Conservation (phyloP, 2,329 filamentous ascomycete genomes). For the Sphaerulina musiva region DNA sequence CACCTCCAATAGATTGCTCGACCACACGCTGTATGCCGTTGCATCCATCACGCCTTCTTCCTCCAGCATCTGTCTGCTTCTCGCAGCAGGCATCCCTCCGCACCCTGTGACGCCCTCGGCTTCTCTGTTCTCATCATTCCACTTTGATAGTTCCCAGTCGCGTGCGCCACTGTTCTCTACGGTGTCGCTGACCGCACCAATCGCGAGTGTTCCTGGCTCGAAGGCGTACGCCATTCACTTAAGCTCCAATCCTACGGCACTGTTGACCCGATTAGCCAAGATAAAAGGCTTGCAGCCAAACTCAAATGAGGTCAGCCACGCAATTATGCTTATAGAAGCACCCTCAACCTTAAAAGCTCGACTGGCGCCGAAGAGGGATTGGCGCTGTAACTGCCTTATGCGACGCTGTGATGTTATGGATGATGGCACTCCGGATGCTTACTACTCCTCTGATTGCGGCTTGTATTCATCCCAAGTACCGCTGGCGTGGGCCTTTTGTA, state of each 20-base stretch:
- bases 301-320: slow-evolving; percentile 11
- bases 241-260: slow-evolving; percentile 22
- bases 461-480: background rate
- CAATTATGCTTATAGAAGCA: slow-evolving; percentile 23
- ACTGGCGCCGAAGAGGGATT: slow-evolving; percentile 13
- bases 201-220: slow-evolving; percentile 1
- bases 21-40: background rate
- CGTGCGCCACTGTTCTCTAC: slow-evolving; percentile 15
- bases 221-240: slow-evolving; percentile 17
- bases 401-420: slow-evolving; percentile 12
- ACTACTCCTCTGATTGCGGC: slow-evolving; percentile 6
- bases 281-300: background rate
- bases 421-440: slow-evolving; percentile 2
- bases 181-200: background rate
- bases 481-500: background rate
- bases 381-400: slow-evolving; percentile 21
- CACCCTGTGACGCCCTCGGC: background rate
- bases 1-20: background rate
- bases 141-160: background rate
- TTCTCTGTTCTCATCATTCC: background rate
- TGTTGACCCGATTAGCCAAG: slow-evolving; percentile 14
- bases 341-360: slow-evolving; percentile 13
- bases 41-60: background rate
- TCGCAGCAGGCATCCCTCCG: background rate
- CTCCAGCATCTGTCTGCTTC: background rate